Evolutionary conservation across 2,329 filamentous ascomycete genomes (phyloP).

Genomic region (Alternaria sp.): DNA sequence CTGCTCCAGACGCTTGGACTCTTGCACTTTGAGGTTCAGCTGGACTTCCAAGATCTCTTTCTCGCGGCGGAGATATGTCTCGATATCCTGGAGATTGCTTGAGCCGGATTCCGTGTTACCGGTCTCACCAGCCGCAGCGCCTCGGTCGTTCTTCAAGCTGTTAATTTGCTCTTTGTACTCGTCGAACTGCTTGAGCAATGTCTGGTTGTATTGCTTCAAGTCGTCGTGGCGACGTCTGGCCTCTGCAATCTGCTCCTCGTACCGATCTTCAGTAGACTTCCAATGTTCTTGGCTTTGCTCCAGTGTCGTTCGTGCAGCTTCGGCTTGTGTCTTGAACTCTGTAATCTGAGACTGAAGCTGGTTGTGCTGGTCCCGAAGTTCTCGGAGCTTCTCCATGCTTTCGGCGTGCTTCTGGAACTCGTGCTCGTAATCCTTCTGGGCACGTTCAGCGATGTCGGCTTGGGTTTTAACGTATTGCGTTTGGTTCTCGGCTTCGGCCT

Average conservation of each 20-base stretch:
- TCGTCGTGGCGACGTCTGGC: slow-evolving; percentile 82
- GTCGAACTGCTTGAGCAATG: slow-evolving; percentile 89
- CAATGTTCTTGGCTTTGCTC: slow-evolving; percentile 86
- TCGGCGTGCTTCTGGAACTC: slow-evolving; percentile 96
- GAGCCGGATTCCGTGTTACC: slow-evolving; percentile 65
- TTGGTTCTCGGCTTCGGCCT: slow-evolving; percentile 81
- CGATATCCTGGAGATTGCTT: slow-evolving; percentile 86
- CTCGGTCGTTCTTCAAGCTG: slow-evolving; percentile 78
- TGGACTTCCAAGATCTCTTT: slow-evolving; percentile 99
- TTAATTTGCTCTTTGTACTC: slow-evolving; percentile 81
- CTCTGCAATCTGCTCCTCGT: slow-evolving; percentile 85
- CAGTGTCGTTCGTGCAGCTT: slow-evolving; percentile 82
- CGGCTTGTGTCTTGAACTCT: slow-evolving; percentile 78
- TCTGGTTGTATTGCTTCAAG: slow-evolving; percentile 84
- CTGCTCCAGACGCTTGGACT: slow-evolving; percentile 86
- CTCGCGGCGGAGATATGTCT: slow-evolving; percentile 88
- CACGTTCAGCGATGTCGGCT: slow-evolving; percentile 89
- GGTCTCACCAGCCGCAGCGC: slow-evolving; percentile 62
- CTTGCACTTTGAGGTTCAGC: slow-evolving; percentile 85
- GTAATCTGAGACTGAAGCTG: slow-evolving; percentile 81
- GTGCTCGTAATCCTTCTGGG: slow-evolving; percentile 93
- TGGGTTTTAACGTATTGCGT: slow-evolving; percentile 92
- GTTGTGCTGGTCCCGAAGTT: slow-evolving; percentile 80
- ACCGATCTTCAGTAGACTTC: slow-evolving; percentile 79
- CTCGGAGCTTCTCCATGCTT: slow-evolving; percentile 85